Evolutionary conservation across 257 asterid species (phyloP), one percentile per base, ranked within the genome.

Genomic region (Fraxinus anomala): DNA sequence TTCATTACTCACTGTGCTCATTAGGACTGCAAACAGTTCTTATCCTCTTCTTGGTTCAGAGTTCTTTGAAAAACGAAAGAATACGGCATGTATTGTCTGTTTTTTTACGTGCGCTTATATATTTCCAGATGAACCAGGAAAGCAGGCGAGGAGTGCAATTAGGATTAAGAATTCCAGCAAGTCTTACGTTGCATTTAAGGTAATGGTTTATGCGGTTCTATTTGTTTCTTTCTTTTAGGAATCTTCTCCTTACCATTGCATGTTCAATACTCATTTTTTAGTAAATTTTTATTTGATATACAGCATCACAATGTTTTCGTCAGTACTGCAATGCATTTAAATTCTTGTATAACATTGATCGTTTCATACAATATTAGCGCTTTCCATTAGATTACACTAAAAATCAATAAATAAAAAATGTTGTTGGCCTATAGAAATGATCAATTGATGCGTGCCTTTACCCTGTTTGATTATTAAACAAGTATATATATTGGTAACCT

Each of bases 161-260:
- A 81, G 87, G 86, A 92, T 95, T 77, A 92, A 90, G 83, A 92
- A 95, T 82, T 82, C 92, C 40, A 91, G 93, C 94, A 94, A 90
- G 83, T 92, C 99, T 71, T 85, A 85, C 83, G 96, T 93, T 39
- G 97, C 96, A 6, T 95, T 95, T 81, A 95, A 95, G 99, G 98
- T 94, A 81, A n/a, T 63, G 84, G 89, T 97, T 71, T 85, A 85
- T 84, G 94, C 91, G 36, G 97, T 93, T 95, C 81, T 93, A 93
- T 97, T 97, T 90, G 79, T 33, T 63, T 63, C 1, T 63, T n/a
- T n/a, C 30, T 10, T 24, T 26, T 10, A 63, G 36, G 69, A 63
- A 16, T 63, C 69, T 11, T 23, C 17, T 63, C 26, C 65, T 13
- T 49, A 5, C 68, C 14, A 61, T 7, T 21, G 68, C 31, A 11